Conservation (phyloP, 176 grass and related monocot genomes). For the Rhipidocladum racemiflorum region DNA sequence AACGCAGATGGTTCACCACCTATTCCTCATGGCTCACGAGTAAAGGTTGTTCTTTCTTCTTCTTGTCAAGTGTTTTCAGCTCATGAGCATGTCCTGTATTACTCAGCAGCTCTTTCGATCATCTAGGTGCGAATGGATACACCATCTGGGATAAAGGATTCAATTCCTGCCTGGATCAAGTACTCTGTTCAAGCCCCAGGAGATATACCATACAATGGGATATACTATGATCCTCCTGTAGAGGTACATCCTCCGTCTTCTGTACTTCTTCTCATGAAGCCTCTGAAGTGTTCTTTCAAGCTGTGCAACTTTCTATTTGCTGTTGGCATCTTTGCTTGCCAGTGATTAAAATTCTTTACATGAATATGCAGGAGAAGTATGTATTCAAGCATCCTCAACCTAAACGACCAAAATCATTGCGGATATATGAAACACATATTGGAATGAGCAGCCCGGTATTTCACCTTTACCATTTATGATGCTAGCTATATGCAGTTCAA, state of each 20-base stretch:
- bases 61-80: background rate
- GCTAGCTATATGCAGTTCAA: conserved; percentile 15
- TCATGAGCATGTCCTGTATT: conserved; percentile 22
- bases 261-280: background rate
- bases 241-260: conserved; percentile 44
- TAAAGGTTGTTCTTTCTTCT: conserved; percentile 58
- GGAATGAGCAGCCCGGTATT: conserved; percentile 96
- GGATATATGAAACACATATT: conserved; percentile 98
- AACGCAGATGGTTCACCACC: conserved; percentile 83
- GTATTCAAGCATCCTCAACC: conserved; percentile 87
- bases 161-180: conserved; percentile 98
- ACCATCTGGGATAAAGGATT: conserved; percentile 90
- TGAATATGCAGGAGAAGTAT: conserved; percentile 79
- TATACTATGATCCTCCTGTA: conserved; percentile 95
- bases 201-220: conserved; percentile 89
- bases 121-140: conserved; percentile 93
- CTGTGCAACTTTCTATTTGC: background rate
- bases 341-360: conserved; percentile 25
- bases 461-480: conserved; percentile 18
- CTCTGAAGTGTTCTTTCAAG: background rate
- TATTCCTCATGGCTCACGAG: conserved; percentile 80
- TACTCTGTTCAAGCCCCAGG: conserved; percentile 79
- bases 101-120: background rate
- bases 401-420: conserved; percentile 86
- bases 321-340: background rate